Percentiles rank a stretch among this genome's conserved stretches.
These are phyloP conservation scores for Ceratocystis ficicola DNA, from an alignment of 2,329 filamentous ascomycete species.

Conservation along the genomic window DNA sequence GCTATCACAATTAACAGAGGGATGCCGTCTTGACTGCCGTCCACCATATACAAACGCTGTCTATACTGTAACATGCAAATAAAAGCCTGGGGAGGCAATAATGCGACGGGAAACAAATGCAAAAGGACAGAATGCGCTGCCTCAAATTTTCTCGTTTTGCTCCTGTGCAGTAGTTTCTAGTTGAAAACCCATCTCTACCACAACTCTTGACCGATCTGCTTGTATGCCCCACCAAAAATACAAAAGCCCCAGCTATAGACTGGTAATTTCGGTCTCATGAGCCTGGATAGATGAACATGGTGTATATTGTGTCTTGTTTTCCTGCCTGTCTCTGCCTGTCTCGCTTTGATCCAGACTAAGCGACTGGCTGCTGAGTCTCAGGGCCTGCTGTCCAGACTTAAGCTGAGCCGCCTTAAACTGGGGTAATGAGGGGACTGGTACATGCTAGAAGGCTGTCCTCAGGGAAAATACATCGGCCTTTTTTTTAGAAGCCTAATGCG, in stretches of 20 bases:
- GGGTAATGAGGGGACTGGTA: neutral
- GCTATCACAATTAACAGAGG: neutral
- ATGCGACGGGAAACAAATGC: too few species aligned
- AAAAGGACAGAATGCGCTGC: too few species aligned
- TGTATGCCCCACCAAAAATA: neutral
- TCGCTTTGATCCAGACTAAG: neutral
- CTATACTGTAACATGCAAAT: too few species aligned
- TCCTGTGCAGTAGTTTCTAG: neutral
- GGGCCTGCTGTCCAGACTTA: neutral
- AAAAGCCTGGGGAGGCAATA: too few species aligned
- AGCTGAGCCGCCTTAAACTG: neutral
- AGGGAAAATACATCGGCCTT: neutral
- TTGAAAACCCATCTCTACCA: neutral
- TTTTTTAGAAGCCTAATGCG: neutral
- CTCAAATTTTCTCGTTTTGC: neutral
- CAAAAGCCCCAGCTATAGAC: neutral
- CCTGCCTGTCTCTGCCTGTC: neutral
- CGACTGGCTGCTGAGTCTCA: conserved; percentile 1
- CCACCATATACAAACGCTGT: too few species aligned
- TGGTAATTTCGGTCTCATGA: neutral
- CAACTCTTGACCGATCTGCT: neutral
- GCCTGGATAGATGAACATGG: neutral
- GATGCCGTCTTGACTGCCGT: neutral
- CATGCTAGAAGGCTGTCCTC: neutral
- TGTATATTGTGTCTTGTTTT: too few species aligned